phyloP scores from a whole-genome alignment of 371 early-diverging fungal species.

The Mucor lusitanicus region DNA sequence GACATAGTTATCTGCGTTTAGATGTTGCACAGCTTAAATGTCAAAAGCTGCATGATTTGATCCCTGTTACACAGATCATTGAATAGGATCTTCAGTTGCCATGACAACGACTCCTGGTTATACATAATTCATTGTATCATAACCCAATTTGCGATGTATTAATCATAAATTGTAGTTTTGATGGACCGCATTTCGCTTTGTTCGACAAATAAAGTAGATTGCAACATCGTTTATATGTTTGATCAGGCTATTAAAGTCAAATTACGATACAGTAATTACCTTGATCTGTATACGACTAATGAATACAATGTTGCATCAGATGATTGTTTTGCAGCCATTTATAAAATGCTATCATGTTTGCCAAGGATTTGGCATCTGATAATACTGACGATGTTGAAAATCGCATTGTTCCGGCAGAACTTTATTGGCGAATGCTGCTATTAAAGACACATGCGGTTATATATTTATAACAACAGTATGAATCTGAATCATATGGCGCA shows the following conservation, averaged over 20 bases:
- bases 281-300: not conserved
- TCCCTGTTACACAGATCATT: not conserved
- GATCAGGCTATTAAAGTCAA: too few relatives aligned
- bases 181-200: not conserved
- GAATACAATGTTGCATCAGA: not conserved
- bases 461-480: not conserved
- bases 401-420: not conserved
- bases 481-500: not conserved
- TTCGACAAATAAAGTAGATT: not conserved
- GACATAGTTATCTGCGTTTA: too few relatives aligned
- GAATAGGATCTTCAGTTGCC: not conserved
- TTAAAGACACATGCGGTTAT: not conserved
- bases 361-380: too few relatives aligned
- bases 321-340: too few relatives aligned
- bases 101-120: too few relatives aligned
- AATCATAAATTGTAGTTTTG: not conserved
- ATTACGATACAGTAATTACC: too few relatives aligned
- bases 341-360: too few relatives aligned
- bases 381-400: not conserved
- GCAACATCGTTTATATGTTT: too few relatives aligned
- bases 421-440: not conserved
- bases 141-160: not conserved
- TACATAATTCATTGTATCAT: too few relatives aligned
- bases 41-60: not conserved
- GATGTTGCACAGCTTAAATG: too few relatives aligned